Percentiles rank a stretch among this genome's conserved stretches.
phyloP scores from a whole-genome alignment of 2,329 filamentous ascomycete genomes.

The Diaporthe sp. region DNA sequence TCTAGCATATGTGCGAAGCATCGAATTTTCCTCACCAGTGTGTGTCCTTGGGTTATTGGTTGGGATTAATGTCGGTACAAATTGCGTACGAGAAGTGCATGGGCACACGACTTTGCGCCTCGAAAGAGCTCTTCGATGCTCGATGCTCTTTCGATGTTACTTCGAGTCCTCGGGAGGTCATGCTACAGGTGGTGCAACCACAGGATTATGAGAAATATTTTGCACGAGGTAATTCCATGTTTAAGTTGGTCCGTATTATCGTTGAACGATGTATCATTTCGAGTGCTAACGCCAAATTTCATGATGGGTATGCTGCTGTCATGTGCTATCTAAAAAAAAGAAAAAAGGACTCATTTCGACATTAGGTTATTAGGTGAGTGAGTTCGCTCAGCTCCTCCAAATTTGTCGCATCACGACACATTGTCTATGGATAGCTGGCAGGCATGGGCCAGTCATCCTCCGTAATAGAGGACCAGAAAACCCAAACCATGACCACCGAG shows the following conservation, averaged over 20 bases:
- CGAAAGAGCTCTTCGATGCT: too few species aligned
- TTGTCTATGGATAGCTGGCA: constrained; percentile 48
- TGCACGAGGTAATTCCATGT: neutral
- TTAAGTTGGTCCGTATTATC: too few species aligned
- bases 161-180: neutral
- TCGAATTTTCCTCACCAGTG: neutral
- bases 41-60: too few species aligned
- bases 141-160: neutral
- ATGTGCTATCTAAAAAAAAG: constrained; percentile 17
- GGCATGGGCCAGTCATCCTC: constrained; percentile 95
- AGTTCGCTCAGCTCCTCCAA: neutral
- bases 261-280: neutral
- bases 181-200: neutral
- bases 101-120: too few species aligned
- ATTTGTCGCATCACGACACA: neutral
- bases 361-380: constrained; percentile 26
- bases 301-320: constrained; percentile 21
- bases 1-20: neutral
- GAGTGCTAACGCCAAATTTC: constrained; percentile 16
- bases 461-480: constrained; percentile 99
- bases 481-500: constrained; percentile 86
- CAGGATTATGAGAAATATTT: neutral
- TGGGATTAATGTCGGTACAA: neutral
- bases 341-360: constrained; percentile 24
- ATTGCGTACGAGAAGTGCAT: neutral